These are phyloP conservation scores for Tubosaeta sp. DNA, from an alignment of 768 basidiomycete genomes.

Conservation along the genomic window DNA sequence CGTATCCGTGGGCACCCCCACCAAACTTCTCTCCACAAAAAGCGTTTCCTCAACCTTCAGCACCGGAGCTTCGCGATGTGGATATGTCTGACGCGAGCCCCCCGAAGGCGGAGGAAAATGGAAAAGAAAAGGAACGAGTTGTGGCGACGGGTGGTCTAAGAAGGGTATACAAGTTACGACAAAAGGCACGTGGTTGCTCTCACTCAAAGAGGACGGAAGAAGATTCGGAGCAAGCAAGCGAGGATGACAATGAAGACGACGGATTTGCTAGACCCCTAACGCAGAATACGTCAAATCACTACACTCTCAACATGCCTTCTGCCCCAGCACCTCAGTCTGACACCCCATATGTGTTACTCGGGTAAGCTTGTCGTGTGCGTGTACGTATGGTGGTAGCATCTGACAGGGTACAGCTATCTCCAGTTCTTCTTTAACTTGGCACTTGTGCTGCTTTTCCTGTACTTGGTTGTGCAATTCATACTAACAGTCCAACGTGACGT, in stretches of 20 bases:
- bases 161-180: slow-evolving; percentile 61
- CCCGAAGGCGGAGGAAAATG: slow-evolving; percentile 40
- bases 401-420: slow-evolving; percentile 57
- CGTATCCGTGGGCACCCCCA: slow-evolving; percentile 66
- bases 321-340: slow-evolving; percentile 55
- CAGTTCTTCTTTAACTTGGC: slow-evolving; percentile 94
- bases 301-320: slow-evolving; percentile 77
- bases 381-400: slow-evolving; percentile 10
- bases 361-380: slow-evolving; percentile 46
- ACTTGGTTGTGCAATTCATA: slow-evolving; percentile 82
- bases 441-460: slow-evolving; percentile 77
- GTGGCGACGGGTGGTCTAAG: slow-evolving; percentile 63
- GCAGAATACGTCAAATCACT: slow-evolving; percentile 69
- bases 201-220: slow-evolving; percentile 20
- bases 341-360: slow-evolving; percentile 77
- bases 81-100: slow-evolving; percentile 76
- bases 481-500: slow-evolving; percentile 89
- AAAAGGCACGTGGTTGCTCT: slow-evolving; percentile 39
- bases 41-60: slow-evolving; percentile 46
- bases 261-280: slow-evolving; percentile 37
- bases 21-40: slow-evolving; percentile 55
- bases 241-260: slow-evolving; percentile 47
- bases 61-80: slow-evolving; percentile 56
- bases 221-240: slow-evolving; percentile 37
- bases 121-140: slow-evolving; percentile 39